phyloP scores from a whole-genome alignment of 441 rosid species.

The Raphanus hybrid region DNA sequence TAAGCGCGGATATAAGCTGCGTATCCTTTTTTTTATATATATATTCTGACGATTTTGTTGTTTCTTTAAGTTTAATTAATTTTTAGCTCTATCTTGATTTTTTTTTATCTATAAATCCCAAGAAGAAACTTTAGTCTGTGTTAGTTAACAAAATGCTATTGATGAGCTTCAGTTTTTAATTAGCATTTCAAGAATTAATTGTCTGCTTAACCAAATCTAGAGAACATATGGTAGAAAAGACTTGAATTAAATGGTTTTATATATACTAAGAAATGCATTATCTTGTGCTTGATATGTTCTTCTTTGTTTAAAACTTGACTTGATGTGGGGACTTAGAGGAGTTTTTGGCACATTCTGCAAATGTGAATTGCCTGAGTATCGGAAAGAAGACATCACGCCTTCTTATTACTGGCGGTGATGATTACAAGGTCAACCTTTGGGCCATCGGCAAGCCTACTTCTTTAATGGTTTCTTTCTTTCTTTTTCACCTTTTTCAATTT shows the following conservation, averaged over 20 bases:
- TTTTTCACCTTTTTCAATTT: too few relatives aligned
- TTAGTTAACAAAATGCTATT: not conserved
- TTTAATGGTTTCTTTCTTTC: too few relatives aligned
- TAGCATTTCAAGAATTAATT: constrained; percentile 7
- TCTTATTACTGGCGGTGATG: constrained; percentile 86
- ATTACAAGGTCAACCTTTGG: constrained; percentile 88
- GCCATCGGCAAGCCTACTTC: constrained; percentile 81
- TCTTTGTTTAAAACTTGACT: constrained; percentile 33
- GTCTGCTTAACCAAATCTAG: not conserved
- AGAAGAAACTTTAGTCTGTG: constrained; percentile 7
- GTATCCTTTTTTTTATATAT: constrained; percentile 67
- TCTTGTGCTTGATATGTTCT: too few relatives aligned
- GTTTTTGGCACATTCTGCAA: constrained; percentile 81
- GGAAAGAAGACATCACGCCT: constrained; percentile 83
- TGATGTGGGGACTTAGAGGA: constrained; percentile 60
- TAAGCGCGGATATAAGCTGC: constrained; percentile 96
- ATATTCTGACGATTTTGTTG: not conserved
- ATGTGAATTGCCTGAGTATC: constrained; percentile 77
- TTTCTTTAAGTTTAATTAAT: constrained; percentile 6
- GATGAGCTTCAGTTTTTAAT: constrained; percentile 11
- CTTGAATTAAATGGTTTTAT: not conserved
- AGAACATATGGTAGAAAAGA: not conserved
- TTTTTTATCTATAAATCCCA: constrained; percentile 6
- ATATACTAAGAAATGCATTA: not conserved
- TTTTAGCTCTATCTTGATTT: constrained; percentile 11